phyloP scores from a whole-genome alignment of 768 basidiomycete genomes.

The Panaeolus cyanescens region DNA sequence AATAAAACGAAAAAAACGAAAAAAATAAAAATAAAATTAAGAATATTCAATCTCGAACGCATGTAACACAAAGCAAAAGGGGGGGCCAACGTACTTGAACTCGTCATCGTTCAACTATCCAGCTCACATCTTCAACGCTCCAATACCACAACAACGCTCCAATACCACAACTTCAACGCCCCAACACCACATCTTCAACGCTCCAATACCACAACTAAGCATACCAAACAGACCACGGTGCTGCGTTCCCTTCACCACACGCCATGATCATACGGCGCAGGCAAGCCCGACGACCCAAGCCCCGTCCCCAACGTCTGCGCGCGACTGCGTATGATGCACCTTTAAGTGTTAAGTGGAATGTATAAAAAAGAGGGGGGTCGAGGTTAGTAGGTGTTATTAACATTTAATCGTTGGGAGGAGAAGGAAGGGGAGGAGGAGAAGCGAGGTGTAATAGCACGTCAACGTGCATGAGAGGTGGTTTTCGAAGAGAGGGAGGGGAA shows the following conservation, averaged over 20 bases:
- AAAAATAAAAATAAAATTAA: no score
- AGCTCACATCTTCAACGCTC: background rate
- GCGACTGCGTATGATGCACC: slow-evolving; percentile 7
- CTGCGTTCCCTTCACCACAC: no score
- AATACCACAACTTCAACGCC: no score
- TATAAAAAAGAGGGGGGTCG: background rate
- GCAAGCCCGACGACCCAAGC: background rate
- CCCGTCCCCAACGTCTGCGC: slow-evolving; percentile 2
- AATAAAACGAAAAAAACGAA: no score
- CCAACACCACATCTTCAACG: background rate
- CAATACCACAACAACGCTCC: no score
- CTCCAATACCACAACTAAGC: no score
- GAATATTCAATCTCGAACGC: no score
- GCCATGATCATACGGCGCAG: background rate
- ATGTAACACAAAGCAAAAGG: background rate
- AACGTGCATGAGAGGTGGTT: no score
- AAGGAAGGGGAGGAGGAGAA: no score
- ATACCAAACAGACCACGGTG: background rate
- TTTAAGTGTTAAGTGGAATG: no score
- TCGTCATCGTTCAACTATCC: no score
- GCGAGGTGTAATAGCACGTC: background rate
- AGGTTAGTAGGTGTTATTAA: background rate
- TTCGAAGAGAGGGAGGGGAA: background rate
- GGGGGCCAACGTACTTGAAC: background rate
- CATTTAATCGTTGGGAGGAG: background rate